These are phyloP conservation scores for Euphrasia arctica DNA, from an alignment of 305 asterid species.

Conservation along the genomic window DNA sequence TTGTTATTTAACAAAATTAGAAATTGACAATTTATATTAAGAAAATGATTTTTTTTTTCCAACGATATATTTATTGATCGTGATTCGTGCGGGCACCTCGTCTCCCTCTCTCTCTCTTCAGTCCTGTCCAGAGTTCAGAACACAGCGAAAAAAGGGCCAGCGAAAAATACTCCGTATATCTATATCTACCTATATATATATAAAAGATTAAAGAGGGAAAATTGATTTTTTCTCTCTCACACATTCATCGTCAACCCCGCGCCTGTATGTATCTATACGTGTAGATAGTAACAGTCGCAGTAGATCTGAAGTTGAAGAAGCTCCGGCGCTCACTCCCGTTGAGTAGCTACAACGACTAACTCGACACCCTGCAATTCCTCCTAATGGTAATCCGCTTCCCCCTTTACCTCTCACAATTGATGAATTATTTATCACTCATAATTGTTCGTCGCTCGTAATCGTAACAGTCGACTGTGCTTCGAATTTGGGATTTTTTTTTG, in stretches of 20 bases:
- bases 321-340: conserved; percentile 32
- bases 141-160: conserved; percentile 9
- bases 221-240: conserved; percentile 11
- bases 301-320: conserved; percentile 46
- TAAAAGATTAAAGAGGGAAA: neutral
- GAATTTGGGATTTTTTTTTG: conserved; percentile 12
- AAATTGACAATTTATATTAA: too few species aligned
- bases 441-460: neutral
- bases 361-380: conserved; percentile 29
- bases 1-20: too few species aligned
- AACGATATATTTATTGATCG: conserved; percentile 2
- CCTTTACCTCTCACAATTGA: neutral
- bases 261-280: conserved; percentile 10
- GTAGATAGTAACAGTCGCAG: conserved; percentile 29
- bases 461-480: conserved; percentile 16
- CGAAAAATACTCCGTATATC: neutral
- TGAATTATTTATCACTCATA: conserved; percentile 8
- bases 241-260: conserved; percentile 28
- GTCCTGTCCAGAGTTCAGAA: conserved; percentile 3
- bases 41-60: neutral
- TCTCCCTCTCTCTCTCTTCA: conserved; percentile 21
- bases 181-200: neutral
- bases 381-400: conserved; percentile 26
- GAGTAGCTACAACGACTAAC: conserved; percentile 21
- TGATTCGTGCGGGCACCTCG: conserved; percentile 29